Conservation (phyloP, 73 alveolate genomes). For the Uronychia setigera region DNA sequence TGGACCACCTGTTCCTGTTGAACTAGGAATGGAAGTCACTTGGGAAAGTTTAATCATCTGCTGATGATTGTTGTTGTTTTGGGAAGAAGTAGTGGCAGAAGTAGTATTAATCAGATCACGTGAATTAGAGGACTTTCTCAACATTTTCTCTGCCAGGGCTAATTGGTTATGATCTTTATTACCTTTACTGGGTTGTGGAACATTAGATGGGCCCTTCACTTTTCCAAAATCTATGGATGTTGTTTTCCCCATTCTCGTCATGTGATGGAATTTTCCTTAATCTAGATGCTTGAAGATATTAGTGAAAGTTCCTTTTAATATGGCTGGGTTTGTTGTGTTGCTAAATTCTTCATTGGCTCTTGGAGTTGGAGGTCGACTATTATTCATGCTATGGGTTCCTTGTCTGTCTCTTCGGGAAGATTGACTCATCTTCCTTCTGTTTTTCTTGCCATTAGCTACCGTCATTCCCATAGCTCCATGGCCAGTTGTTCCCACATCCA, state of each 20-base stretch:
- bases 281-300: neutral
- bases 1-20: neutral
- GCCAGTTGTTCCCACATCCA: neutral
- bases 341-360: neutral
- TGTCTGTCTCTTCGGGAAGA: neutral
- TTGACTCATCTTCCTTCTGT: neutral
- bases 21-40: neutral
- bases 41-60: neutral
- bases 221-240: neutral
- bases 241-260: neutral
- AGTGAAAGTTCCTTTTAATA: neutral
- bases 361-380: neutral
- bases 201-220: neutral
- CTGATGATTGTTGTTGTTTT: neutral
- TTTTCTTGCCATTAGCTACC: no score
- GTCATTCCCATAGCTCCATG: neutral
- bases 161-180: neutral
- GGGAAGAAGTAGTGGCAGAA: no score
- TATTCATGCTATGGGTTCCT: neutral
- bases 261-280: neutral
- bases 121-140: neutral
- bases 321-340: neutral
- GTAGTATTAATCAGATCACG: neutral
- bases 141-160: neutral
- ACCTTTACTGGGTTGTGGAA: neutral